phyloP scores from a whole-genome alignment of 805 yeast genomes.

The Pichia paraexigua region DNA sequence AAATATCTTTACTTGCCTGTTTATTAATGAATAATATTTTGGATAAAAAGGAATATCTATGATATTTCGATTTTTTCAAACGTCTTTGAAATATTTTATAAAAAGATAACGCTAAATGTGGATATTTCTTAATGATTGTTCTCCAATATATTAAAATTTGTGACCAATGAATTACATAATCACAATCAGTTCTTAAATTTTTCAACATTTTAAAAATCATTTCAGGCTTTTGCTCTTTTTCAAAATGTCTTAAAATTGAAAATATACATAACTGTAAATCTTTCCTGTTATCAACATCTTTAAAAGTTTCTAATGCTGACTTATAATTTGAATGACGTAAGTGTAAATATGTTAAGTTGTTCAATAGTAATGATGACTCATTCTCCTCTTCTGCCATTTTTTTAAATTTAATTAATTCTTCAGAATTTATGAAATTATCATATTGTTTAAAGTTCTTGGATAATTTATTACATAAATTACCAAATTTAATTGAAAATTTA shows the following conservation, averaged over 20 bases:
- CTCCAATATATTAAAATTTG: slow-evolving; percentile 19
- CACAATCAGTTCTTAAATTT: slow-evolving; percentile 22
- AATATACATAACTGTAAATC: slow-evolving; percentile 9
- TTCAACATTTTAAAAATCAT: slow-evolving; percentile 15
- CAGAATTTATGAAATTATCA: slow-evolving; percentile 11
- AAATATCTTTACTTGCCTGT: not conserved
- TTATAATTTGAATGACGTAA: slow-evolving; percentile 13
- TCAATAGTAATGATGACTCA: slow-evolving; percentile 5
- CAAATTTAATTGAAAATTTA: slow-evolving; percentile 11
- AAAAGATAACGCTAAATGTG: slow-evolving; percentile 15
- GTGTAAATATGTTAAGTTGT: slow-evolving; percentile 15
- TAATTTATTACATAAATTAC: slow-evolving; percentile 13
- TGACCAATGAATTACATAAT: slow-evolving; percentile 12
- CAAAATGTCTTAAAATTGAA: slow-evolving; percentile 15
- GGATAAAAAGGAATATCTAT: slow-evolving; percentile 6
- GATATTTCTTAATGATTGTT: slow-evolving; percentile 14
- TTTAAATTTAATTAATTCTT: slow-evolving; percentile 10
- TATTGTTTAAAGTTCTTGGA: slow-evolving; percentile 4
- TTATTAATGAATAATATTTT: slow-evolving; percentile 6
- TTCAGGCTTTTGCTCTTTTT: slow-evolving; percentile 15
- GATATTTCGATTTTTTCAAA: slow-evolving; percentile 7
- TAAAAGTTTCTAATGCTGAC: slow-evolving; percentile 5
- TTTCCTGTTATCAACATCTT: slow-evolving; percentile 1
- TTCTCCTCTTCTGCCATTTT: slow-evolving; percentile 9
- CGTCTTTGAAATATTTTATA: slow-evolving; percentile 11